Evolutionary conservation across 108 stramenopile genomes (phyloP), one percentile per base, ranked within the genome.

Genomic region (Skeletonema grethae): DNA sequence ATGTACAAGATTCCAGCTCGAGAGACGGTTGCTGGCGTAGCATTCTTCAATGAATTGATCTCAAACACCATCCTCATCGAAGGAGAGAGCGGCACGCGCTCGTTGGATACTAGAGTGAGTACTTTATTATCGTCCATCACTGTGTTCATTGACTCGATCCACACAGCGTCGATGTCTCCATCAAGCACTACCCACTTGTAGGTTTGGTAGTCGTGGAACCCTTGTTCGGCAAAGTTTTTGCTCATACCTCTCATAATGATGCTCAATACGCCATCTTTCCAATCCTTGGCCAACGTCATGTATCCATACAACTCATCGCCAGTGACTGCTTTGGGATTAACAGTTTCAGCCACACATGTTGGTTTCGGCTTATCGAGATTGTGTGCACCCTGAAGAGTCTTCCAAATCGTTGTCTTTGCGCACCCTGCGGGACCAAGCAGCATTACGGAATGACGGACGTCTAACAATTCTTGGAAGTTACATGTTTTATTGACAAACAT

Each of bases 81-180:
- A 20, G 89, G 88, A 30, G 83, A 85, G 56, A 96, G 82, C 9
- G 93, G 93, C n/a, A 96, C 88, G 48, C 94, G 92, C 66, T 96
- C 95, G 59, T 95, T 95, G 28, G 91, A 93, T 55, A 96, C 94
- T 10, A 96, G 70, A n/a, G 94, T 95, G 24, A 96, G 85, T 32
- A 88, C 88, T 77, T 96, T 96, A 85, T 96, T 96, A 77, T 96
- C 95, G 59, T 96, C 95, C 92, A 96, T 95, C 39, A 96, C 95
- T 12, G 95, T 96, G 82, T 96, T 96, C 95, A 96, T 96, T 12
- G 90, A 91, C 79, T 96, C 95, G 72, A 96, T 96, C 95, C 95
- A 96, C 7, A 94, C 94, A 8, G 95, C 94, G 64, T 96, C 95
- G 59, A 96, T 95, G 61, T 95, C 94, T 24, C 94, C 95, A 73